Evolutionary conservation across 140 eudicot genomes (phyloP).

Genomic region (Senecio squalidus): DNA sequence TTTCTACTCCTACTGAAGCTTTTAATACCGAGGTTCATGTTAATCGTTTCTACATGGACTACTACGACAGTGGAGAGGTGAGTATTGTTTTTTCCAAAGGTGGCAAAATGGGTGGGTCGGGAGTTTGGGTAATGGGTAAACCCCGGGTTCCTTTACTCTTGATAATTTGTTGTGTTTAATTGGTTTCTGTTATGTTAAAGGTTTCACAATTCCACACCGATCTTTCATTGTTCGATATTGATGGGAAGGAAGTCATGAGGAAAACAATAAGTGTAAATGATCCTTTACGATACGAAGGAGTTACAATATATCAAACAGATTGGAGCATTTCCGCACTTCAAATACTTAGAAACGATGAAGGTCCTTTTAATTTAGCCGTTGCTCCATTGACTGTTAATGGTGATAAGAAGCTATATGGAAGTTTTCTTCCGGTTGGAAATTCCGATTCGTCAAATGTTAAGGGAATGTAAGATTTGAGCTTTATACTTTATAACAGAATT

Average conservation of each 20-base stretch:
- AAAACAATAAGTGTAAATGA: constrained; percentile 94
- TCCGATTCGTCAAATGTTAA: constrained; percentile 63
- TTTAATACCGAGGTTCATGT: constrained; percentile 94
- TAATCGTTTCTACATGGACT: constrained; percentile 86
- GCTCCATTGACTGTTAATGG: constrained; percentile 87
- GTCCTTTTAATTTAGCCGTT: constrained; percentile 94
- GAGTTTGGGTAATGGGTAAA: neutral
- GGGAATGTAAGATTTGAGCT: constrained; percentile 73
- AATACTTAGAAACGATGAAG: constrained; percentile 72
- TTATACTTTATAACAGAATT: neutral
- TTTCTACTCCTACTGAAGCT: constrained; percentile 76
- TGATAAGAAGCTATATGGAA: constrained; percentile 96
- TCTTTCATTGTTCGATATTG: constrained; percentile 74
- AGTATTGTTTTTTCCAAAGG: neutral
- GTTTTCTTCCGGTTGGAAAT: constrained; percentile 74
- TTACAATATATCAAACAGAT: constrained; percentile 93
- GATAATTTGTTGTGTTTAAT: neutral
- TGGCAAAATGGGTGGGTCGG: neutral
- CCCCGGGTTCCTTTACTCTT: too few relatives aligned
- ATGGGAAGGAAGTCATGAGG: constrained; percentile 95
- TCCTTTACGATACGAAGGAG: constrained; percentile 86
- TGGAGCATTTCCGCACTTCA: constrained; percentile 97
- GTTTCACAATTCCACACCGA: constrained; percentile 85
- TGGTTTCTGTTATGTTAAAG: constrained; percentile 27
- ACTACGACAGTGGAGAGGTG: constrained; percentile 95